Base-by-base conservation (phyloP, 75 land plant species). In the Cryptomeria japonica region DNA sequence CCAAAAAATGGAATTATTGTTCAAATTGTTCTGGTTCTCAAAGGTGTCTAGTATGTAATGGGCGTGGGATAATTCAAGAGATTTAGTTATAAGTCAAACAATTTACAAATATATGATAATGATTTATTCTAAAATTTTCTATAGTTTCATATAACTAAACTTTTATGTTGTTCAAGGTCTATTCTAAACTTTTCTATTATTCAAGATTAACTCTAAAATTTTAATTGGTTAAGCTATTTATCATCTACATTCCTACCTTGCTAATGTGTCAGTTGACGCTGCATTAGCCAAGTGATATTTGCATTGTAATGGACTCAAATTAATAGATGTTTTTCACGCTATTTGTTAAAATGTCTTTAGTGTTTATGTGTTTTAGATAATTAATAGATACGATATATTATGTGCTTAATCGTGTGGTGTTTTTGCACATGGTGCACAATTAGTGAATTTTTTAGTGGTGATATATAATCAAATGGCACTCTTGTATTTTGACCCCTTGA, bases 1-100 rank as follows among this genome's bases (percentile, higher is more conserved):
- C 98, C 25, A 96, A 95, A 76, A 96, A 96, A 90, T 96, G 98
- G 98, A 94, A 92, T 87, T 96, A 96, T 87, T 96, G 98, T 61
- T 86, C 92, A 73, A 95, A 93, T 64, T 96, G 98, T 86, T 90
- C 93, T 53, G 93, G 97, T 64, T 68, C 94, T 38, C 94, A 96
- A 42, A 89, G 94, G 0, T 96, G 98, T 87, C 88, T 58, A 34
- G 88, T 89, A 47, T 96, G 98, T 90, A 91, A 88, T 61, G 98
- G 98, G 3, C 83, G 90, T 86, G 98, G 98, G 36, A 82, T 22
- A 13, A 46, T 82, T 82, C 46, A 82, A 46, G 22, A 80, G 31
- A 28, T 80, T 80, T 25, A 80, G 83, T 44, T 80, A 80, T 25
- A 44, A 38, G 15, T 46, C 1, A 4, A 25, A 25, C 13, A 8